A percentile compares a stretch with the other conserved stretches of the same genome.
These are phyloP conservation scores for Boletus vinaceobasis DNA, from an alignment of 768 basidiomycete genomes.

Conservation along the genomic window DNA sequence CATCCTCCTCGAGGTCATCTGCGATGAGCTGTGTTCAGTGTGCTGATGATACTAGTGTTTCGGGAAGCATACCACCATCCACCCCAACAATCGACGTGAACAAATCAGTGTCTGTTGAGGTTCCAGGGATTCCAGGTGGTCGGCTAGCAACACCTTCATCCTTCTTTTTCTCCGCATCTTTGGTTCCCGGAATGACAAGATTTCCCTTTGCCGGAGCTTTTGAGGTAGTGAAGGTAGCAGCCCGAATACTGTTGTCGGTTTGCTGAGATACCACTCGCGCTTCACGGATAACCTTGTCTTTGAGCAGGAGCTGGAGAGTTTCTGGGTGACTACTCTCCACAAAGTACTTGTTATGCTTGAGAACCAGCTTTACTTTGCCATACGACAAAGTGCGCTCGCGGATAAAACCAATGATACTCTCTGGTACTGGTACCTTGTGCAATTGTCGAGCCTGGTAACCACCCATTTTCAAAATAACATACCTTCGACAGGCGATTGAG, in stretches of 20 bases:
- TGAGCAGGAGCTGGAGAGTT: slow-evolving; percentile 80
- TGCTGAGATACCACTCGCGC: slow-evolving; percentile 72
- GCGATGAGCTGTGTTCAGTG: not conserved
- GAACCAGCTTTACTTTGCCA: slow-evolving; percentile 96
- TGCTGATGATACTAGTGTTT: not conserved
- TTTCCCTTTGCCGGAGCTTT: slow-evolving; percentile 82
- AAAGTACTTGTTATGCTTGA: slow-evolving; percentile 97
- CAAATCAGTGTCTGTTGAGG: slow-evolving; percentile 63
- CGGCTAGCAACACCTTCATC: slow-evolving; percentile 47
- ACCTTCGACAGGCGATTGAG: slow-evolving; percentile 79
- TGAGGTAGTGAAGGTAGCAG: slow-evolving; percentile 70
- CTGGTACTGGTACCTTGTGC: slow-evolving; percentile 84
- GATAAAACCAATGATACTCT: slow-evolving; percentile 81
- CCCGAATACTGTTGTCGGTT: slow-evolving; percentile 73
- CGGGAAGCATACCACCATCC: slow-evolving; percentile 61
- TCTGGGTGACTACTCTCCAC: slow-evolving; percentile 96
- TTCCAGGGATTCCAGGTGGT: slow-evolving; percentile 27
- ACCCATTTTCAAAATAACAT: slow-evolving; percentile 1
- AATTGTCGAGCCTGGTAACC: slow-evolving; percentile 3
- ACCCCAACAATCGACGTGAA: slow-evolving; percentile 97
- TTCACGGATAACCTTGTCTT: slow-evolving; percentile 81
- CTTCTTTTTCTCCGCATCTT: slow-evolving; percentile 69
- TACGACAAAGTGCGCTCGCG: slow-evolving; percentile 93
- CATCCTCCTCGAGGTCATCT: slow-evolving; percentile 98
- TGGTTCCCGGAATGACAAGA: slow-evolving; percentile 83